A percentile compares a stretch with the other conserved stretches of the same genome.
Evolutionary conservation across 2,329 filamentous ascomycete genomes (phyloP).

Genomic region (Botryotinia globosa): DNA sequence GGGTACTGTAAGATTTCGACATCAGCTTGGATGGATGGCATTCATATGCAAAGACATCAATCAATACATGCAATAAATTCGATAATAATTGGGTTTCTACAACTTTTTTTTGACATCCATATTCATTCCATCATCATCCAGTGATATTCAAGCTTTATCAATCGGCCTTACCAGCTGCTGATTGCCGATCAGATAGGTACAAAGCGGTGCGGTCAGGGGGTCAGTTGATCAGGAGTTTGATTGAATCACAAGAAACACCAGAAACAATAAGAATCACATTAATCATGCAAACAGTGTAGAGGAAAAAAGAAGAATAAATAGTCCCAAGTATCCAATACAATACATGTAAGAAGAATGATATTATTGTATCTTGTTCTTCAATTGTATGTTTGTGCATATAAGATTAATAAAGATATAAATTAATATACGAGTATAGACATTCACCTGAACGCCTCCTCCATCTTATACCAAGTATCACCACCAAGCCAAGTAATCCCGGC

Average conservation of each 20-base stretch:
- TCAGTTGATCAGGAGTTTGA: slow-evolving; percentile 15
- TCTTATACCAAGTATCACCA: background rate
- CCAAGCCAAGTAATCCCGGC: background rate
- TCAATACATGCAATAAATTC: slow-evolving; percentile 20
- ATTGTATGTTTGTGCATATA: background rate
- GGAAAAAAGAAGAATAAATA: background rate
- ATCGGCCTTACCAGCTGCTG: slow-evolving; percentile 7
- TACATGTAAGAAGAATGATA: background rate
- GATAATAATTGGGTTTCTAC: background rate
- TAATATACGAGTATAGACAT: background rate
- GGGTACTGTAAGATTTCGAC: slow-evolving; percentile 33
- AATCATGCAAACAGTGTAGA: background rate
- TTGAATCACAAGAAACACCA: background rate
- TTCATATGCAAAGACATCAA: slow-evolving; percentile 28
- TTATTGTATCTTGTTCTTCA: background rate
- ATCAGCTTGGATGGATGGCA: slow-evolving; percentile 33
- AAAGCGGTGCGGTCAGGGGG: slow-evolving; percentile 8
- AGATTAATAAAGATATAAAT: background rate
- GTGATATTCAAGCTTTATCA: slow-evolving; percentile 19
- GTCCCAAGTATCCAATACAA: no score
- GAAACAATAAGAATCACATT: slow-evolving; percentile 1
- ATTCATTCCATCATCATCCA: background rate
- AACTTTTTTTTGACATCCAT: slow-evolving; percentile 2
- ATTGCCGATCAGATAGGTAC: slow-evolving; percentile 15
- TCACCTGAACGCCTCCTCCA: background rate